phyloP scores from a whole-genome alignment of 495 filamentous ascomycete species.

The Penicillium chermesinum region DNA sequence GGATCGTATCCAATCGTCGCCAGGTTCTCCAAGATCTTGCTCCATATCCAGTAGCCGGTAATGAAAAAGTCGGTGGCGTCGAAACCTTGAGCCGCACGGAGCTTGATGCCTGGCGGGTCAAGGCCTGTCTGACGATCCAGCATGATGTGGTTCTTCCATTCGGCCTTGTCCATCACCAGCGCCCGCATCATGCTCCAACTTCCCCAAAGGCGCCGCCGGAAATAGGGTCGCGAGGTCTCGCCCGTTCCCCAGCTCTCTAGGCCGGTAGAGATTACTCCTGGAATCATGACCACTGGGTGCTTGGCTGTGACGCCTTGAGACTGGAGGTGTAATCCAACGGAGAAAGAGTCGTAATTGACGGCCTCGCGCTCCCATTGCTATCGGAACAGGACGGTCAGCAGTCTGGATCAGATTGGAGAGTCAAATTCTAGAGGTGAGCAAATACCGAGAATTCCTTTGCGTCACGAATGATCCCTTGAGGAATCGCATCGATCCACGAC shows the following conservation, averaged over 20 bases:
- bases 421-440: neutral
- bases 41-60: conserved; percentile 97
- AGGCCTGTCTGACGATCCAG: conserved; percentile 85
- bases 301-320: conserved; percentile 77
- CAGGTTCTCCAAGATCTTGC: conserved; percentile 93
- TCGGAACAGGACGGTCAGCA: conserved; percentile 7
- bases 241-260: conserved; percentile 94
- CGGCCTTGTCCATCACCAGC: conserved; percentile 83
- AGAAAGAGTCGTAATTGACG: conserved; percentile 87
- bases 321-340: conserved; percentile 75
- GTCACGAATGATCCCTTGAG: conserved; percentile 74
- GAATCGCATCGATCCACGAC: conserved; percentile 72
- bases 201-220: conserved; percentile 90
- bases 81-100: conserved; percentile 93
- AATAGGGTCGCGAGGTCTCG: conserved; percentile 76
- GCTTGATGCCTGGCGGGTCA: conserved; percentile 87
- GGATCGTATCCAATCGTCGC: conserved; percentile 95
- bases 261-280: conserved; percentile 94
- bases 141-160: conserved; percentile 97
- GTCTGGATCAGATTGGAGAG: neutral
- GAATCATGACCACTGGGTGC: conserved; percentile 93
- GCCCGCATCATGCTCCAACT: conserved; percentile 98
- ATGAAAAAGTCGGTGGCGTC: conserved; percentile 92
- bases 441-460: conserved; percentile 75
- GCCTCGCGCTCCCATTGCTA: conserved; percentile 81